A percentile compares a stretch with the other conserved stretches of the same genome.
phyloP scores from a whole-genome alignment of 148 eudicot species.

The Persicaria tinctoria region DNA sequence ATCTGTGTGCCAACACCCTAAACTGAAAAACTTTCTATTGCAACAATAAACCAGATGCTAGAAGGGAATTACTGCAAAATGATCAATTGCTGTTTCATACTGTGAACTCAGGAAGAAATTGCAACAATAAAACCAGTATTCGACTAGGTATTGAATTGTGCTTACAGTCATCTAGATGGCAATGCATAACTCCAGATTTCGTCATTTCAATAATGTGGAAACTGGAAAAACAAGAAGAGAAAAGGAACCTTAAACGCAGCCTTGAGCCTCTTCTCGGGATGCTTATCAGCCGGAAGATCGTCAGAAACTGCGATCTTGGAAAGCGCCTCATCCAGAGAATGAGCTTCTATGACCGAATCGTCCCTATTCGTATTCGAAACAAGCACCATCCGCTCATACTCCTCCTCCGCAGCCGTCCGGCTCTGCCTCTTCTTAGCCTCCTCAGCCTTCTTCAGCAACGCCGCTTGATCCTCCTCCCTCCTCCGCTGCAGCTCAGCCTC shows the following conservation, averaged over 20 bases:
- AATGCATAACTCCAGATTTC: too few species aligned
- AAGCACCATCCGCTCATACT: slow-evolving; percentile 45
- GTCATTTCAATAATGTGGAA: neutral
- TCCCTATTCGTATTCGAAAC: slow-evolving; percentile 46
- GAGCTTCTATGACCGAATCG: slow-evolving; percentile 45
- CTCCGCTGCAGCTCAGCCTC: slow-evolving; percentile 56
- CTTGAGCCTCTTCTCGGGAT: slow-evolving; percentile 63
- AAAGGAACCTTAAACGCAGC: slow-evolving; percentile 45
- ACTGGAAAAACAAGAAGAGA: too few species aligned
- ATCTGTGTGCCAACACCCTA: too few species aligned
- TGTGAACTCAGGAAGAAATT: too few species aligned
- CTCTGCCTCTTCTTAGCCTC: slow-evolving; percentile 48
- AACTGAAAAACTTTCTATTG: too few species aligned
- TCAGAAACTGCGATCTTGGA: slow-evolving; percentile 37
- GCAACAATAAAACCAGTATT: too few species aligned
- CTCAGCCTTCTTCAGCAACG: slow-evolving; percentile 40
- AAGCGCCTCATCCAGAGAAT: slow-evolving; percentile 51
- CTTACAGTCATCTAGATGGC: too few species aligned
- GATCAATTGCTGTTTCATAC: too few species aligned
- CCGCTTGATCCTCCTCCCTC: slow-evolving; percentile 57
- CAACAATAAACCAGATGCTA: too few species aligned
- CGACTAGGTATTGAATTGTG: too few species aligned
- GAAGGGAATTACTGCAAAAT: too few species aligned
- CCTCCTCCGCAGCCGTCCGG: slow-evolving; percentile 49
- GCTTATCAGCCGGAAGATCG: slow-evolving; percentile 41